phyloP scores from a whole-genome alignment of 2,329 filamentous ascomycete species.

The Fusarium gaditjirri region DNA sequence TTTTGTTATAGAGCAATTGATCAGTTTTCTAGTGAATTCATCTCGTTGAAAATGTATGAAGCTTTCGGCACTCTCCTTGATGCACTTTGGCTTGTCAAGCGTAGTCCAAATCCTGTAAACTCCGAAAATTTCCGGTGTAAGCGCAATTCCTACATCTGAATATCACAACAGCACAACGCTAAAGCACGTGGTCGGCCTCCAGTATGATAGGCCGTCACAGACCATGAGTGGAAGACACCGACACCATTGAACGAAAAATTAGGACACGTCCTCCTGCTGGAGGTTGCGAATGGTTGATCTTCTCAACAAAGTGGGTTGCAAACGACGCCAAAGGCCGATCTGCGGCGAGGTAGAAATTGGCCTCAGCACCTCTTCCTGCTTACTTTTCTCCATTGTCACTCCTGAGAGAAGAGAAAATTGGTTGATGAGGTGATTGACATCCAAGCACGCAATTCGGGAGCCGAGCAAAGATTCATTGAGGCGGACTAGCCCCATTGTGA shows the following conservation, averaged over 20 bases:
- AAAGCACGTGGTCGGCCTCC: constrained; percentile 28
- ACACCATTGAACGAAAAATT: constrained; percentile 2
- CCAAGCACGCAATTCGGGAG: constrained; percentile 45
- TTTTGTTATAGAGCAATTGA: too few species aligned
- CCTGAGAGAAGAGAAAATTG: constrained; percentile 21
- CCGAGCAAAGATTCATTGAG: constrained; percentile 32
- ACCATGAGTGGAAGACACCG: constrained; percentile 1
- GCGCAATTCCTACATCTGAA: background rate
- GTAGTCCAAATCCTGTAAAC: background rate
- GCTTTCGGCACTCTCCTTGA: background rate
- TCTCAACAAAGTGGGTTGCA: constrained; percentile 15
- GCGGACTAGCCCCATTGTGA: constrained; percentile 27
- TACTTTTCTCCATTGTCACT: constrained; percentile 26
- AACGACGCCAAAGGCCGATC: constrained; percentile 32
- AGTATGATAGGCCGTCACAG: constrained; percentile 12
- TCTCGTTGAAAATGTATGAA: background rate
- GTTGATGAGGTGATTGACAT: constrained; percentile 36
- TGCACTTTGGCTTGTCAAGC: background rate
- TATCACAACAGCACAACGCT: background rate
- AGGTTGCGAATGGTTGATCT: constrained; percentile 20
- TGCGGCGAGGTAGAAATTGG: constrained; percentile 31
- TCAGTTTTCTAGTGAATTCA: background rate
- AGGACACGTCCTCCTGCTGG: constrained; percentile 13
- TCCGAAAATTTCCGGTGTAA: constrained; percentile 28
- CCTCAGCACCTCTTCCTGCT: constrained; percentile 15